These are phyloP conservation scores for Coccinonectria pachysandricola DNA, from an alignment of 2,329 filamentous ascomycete genomes.

Conservation along the genomic window DNA sequence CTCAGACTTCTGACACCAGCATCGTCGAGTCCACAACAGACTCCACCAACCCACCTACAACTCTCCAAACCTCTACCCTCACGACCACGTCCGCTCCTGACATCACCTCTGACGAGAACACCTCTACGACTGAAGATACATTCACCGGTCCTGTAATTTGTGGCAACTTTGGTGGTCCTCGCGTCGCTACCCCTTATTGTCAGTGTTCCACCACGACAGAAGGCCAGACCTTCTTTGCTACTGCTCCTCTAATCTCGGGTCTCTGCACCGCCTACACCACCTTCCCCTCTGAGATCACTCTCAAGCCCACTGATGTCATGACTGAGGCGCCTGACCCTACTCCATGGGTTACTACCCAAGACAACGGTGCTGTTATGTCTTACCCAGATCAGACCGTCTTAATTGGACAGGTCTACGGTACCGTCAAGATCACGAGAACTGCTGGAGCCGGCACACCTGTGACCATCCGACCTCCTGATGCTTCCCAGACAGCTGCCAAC, in stretches of 20 bases:
- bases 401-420: background rate
- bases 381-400: constrained; percentile 2
- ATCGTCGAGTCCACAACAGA: background rate
- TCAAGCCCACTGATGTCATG: constrained; percentile 1
- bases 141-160: constrained; percentile 5
- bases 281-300: constrained; percentile 6
- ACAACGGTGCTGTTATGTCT: constrained; percentile 3
- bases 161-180: constrained; percentile 7
- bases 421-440: constrained; percentile 3
- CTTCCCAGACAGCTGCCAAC: constrained; percentile 4
- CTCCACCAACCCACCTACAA: constrained; percentile 4
- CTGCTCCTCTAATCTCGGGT: constrained; percentile 4
- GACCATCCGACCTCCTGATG: background rate
- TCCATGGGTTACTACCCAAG: constrained; percentile 3
- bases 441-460: constrained; percentile 2
- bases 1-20: constrained; percentile 1
- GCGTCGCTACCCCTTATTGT: constrained; percentile 7
- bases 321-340: constrained; percentile 2
- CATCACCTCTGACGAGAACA: too few species aligned
- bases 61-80: constrained; percentile 5
- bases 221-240: constrained; percentile 6
- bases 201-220: constrained; percentile 7
- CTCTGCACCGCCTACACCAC: constrained; percentile 6
- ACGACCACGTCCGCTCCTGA: too few species aligned
- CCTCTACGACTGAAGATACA: constrained; percentile 2